Evolutionary conservation across 768 basidiomycete species (phyloP), one percentile per base, ranked within the genome.

Genomic region (Candolleomyces efflorescens): DNA sequence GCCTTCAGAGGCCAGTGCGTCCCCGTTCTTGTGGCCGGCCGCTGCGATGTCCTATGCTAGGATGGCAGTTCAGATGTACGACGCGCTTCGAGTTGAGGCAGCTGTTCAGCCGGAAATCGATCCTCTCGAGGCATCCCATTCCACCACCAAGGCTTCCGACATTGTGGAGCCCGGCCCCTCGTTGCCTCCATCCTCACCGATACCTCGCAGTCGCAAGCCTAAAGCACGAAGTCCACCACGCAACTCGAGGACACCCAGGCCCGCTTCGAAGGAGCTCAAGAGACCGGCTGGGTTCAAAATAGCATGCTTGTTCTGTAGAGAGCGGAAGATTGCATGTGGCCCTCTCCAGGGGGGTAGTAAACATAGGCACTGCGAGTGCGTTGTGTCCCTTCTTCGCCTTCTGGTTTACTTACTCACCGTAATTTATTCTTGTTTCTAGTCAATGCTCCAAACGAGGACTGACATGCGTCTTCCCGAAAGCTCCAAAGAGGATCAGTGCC

Each of bases 311-410:
- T 60, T 60, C 22, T 60, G 59, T 22, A 55, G 59, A 4, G 59
- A 60, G 18, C 55, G 59, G 1, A 60, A 60, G 46, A 60, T 60
- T 12, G 59, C 59, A 11, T 60, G 59, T 38, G 59, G 59, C n/a
- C 18, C 46, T 43, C 41, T 43, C 6, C 9, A 43, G 18, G 13
- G 32, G 11, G 32, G 32, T 32, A 32, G 11, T 32, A 11, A 32
- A 32, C 6, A 32, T 32, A 32, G 11, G 3, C 9, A 43, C 17
- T 43, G 18, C 41, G 41, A 17, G 18, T 43, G 15, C 41, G 18
- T n/a, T n/a, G n/a, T 43, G 6, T 43, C 18, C 2, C 15, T n/a
- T n/a, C 18, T 43, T 43, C 18, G 1, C 1, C 2, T 43, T 15
- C 18, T 43, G 1, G 5, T 20, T 17, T 43, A 13, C 13, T 20